A percentile compares a stretch with the other conserved stretches of the same genome.
Evolutionary conservation across 768 basidiomycete genomes (phyloP).

Genomic region (Lactarius vividus): DNA sequence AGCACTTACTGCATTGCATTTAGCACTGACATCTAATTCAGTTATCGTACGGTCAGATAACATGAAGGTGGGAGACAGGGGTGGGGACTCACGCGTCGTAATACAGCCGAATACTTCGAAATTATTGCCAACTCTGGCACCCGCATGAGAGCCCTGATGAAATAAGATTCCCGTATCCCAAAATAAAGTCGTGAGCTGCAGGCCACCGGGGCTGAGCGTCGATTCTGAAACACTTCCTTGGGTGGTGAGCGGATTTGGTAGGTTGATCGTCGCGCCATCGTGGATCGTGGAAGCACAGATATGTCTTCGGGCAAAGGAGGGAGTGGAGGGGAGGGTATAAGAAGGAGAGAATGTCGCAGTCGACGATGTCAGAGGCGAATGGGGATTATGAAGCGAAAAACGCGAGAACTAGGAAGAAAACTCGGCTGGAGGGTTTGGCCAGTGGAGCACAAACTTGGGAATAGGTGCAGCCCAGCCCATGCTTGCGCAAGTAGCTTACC

Average conservation of each 20-base stretch:
- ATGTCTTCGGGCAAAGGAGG: not conserved
- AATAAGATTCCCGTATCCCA: constrained; percentile 26
- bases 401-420: constrained; percentile 13
- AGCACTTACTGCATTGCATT: constrained; percentile 15
- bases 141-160: constrained; percentile 24
- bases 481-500: constrained; percentile 4
- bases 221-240: constrained; percentile 28
- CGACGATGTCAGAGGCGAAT: not conserved
- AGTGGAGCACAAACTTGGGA: constrained; percentile 13
- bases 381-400: constrained; percentile 10
- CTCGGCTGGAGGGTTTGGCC: not conserved
- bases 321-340: not conserved
- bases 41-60: not conserved
- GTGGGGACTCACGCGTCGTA: constrained; percentile 19
- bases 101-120: constrained; percentile 26
- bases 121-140: constrained; percentile 23
- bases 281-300: constrained; percentile 10
- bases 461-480: constrained; percentile 21
- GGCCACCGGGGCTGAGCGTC: constrained; percentile 24
- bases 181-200: constrained; percentile 27
- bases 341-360: not conserved
- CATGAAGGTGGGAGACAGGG: not conserved
- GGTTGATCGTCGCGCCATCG: constrained; percentile 22
- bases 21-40: constrained; percentile 15
- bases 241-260: constrained; percentile 26